These are phyloP conservation scores for Boletus smithii DNA, from an alignment of 1,284 basidiomycete species.

Conservation along the genomic window DNA sequence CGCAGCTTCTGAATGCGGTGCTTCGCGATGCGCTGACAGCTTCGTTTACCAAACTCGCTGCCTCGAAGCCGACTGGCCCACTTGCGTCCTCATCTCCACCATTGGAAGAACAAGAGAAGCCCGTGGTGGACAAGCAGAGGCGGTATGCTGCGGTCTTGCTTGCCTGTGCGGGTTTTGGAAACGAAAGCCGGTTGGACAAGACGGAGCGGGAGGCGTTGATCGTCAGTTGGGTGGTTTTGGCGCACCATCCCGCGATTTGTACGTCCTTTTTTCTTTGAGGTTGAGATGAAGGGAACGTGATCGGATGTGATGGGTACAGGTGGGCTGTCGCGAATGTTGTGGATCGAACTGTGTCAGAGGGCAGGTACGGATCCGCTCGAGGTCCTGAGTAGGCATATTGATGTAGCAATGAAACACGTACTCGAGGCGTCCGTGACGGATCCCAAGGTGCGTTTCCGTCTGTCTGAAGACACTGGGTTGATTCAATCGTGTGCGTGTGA, in stretches of 20 bases:
- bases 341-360: slow-evolving; percentile 81
- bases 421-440: slow-evolving; percentile 44
- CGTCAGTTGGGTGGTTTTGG: slow-evolving; percentile 61
- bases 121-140: slow-evolving; percentile 43
- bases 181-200: slow-evolving; percentile 28
- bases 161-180: slow-evolving; percentile 45
- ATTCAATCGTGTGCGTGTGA: background rate
- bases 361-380: slow-evolving; percentile 66
- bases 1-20: slow-evolving; percentile 50
- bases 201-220: slow-evolving; percentile 44
- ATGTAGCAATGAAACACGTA: slow-evolving; percentile 50
- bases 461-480: background rate
- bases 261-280: slow-evolving; percentile 20
- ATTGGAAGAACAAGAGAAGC: slow-evolving; percentile 34
- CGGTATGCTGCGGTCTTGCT: slow-evolving; percentile 51
- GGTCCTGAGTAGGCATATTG: slow-evolving; percentile 50
- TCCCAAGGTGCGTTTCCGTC: slow-evolving; percentile 39
- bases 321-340: slow-evolving; percentile 59
- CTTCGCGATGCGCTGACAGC: slow-evolving; percentile 55
- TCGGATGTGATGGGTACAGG: slow-evolving; percentile 32
- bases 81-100: background rate
- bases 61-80: slow-evolving; percentile 10
- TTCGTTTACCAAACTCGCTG: slow-evolving; percentile 35
- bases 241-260: slow-evolving; percentile 75
- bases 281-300: background rate